Percentiles rank a stretch among this genome's conserved stretches.
Evolutionary conservation across 2,329 filamentous ascomycete species (phyloP).

Genomic region (Lecanosticta acicola): DNA sequence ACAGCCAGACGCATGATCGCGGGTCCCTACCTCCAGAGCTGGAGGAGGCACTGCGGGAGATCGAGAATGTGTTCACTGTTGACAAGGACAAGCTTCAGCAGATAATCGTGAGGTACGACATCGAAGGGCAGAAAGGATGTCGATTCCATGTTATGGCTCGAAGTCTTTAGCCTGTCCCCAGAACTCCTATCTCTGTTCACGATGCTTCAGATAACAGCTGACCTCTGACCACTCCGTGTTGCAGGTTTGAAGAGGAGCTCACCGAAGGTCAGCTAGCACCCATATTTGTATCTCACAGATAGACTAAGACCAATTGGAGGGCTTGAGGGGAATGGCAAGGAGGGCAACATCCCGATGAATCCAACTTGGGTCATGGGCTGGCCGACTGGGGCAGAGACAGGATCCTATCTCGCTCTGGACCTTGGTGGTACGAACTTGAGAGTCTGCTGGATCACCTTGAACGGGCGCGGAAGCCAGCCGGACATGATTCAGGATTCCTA

Average conservation of each 20-base stretch:
- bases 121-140: too few species aligned
- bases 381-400: constrained; percentile 80
- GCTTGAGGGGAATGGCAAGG: neutral
- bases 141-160: too few species aligned
- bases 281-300: too few species aligned
- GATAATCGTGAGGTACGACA: neutral
- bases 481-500: constrained; percentile 97
- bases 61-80: neutral
- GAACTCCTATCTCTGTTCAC: too few species aligned
- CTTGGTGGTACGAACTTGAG: constrained; percentile 96
- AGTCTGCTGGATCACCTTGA: constrained; percentile 88
- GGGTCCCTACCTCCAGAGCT: too few species aligned
- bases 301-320: neutral
- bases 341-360: constrained; percentile 66
- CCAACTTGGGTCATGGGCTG: constrained; percentile 94
- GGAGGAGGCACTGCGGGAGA: neutral
- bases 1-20: too few species aligned
- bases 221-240: too few species aligned
- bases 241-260: too few species aligned
- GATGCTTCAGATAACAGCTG: too few species aligned
- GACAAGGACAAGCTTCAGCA: neutral
- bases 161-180: too few species aligned
- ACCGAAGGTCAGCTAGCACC: too few species aligned
- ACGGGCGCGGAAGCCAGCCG: constrained; percentile 83
- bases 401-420: constrained; percentile 83